These are phyloP conservation scores for Termitomyces bulborhizus DNA, from an alignment of 768 basidiomycete genomes.

Conservation along the genomic window DNA sequence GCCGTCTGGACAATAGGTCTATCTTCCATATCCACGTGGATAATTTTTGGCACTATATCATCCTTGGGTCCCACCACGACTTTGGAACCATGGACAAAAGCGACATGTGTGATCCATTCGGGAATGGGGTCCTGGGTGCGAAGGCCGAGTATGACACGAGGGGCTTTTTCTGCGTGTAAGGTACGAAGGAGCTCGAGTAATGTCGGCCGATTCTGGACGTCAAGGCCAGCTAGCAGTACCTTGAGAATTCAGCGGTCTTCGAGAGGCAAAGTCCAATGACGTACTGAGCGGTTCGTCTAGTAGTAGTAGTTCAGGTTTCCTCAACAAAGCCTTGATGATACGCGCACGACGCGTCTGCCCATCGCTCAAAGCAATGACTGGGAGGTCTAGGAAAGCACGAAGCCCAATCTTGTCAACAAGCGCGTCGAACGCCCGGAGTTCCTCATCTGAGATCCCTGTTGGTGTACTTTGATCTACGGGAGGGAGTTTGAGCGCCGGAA, in stretches of 20 bases:
- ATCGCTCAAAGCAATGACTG: conserved; percentile 80
- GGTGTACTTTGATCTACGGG: conserved; percentile 11
- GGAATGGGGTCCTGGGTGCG: conserved; percentile 69
- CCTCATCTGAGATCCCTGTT: conserved; percentile 14
- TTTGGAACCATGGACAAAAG: conserved; percentile 40
- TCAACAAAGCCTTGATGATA: conserved; percentile 71
- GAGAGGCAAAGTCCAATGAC: conserved; percentile 18
- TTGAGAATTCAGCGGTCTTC: neutral
- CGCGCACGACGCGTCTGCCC: conserved; percentile 88
- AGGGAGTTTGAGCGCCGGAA: conserved; percentile 16
- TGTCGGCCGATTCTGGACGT: conserved; percentile 49
- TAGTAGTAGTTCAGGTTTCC: conserved; percentile 65
- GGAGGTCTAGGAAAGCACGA: conserved; percentile 65
- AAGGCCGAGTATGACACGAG: conserved; percentile 32
- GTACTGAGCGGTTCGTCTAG: conserved; percentile 91
- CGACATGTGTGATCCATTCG: conserved; percentile 67
- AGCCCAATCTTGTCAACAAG: conserved; percentile 57
- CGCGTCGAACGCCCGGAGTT: conserved; percentile 38
- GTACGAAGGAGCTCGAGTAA: conserved; percentile 38
- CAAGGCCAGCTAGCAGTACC: conserved; percentile 63
- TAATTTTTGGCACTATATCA: conserved; percentile 26
- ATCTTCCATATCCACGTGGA: neutral
- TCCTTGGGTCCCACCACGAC: conserved; percentile 48
- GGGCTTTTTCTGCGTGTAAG: conserved; percentile 15
- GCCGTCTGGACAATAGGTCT: neutral